Conservation (phyloP, 169 alveolate species). For the Plasmodium knowlesi region DNA sequence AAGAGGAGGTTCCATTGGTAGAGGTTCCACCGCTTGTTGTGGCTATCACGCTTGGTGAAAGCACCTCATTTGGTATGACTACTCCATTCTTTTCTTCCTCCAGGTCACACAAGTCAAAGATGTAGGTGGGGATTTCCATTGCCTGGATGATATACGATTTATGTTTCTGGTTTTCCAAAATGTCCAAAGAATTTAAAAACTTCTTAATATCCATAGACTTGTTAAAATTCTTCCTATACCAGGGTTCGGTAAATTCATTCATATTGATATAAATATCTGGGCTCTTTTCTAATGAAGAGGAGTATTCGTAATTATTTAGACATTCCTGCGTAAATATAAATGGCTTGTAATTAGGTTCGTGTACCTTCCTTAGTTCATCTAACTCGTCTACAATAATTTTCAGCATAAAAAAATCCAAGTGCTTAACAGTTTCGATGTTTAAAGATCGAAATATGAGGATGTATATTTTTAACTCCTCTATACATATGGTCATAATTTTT, state of each 20-base stretch:
- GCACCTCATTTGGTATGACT: not conserved
- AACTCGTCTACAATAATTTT: constrained; percentile 54
- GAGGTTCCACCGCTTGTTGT: not conserved
- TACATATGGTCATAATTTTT: constrained; percentile 73
- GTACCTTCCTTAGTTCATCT: constrained; percentile 68
- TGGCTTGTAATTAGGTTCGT: constrained; percentile 40
- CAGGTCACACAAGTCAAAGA: constrained; percentile 17
- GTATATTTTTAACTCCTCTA: constrained; percentile 67
- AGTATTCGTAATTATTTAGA: constrained; percentile 6
- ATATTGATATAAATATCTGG: constrained; percentile 36
- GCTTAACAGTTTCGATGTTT: constrained; percentile 33
- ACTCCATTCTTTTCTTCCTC: not conserved
- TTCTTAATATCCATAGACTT: constrained; percentile 62
- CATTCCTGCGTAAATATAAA: constrained; percentile 33
- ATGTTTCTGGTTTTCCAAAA: constrained; percentile 55
- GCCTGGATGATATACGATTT: constrained; percentile 47
- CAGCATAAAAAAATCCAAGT: constrained; percentile 29
- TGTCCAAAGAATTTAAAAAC: constrained; percentile 54
- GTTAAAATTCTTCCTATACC: constrained; percentile 35
- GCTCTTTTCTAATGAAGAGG: not conserved
- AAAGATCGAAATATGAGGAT: constrained; percentile 43
- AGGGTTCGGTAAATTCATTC: constrained; percentile 54
- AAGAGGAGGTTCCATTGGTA: not conserved
- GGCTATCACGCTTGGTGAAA: not conserved
- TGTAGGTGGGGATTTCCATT: constrained; percentile 52